Base-by-base conservation (phyloP, 108 stramenopile species). In the Cyclotella baltica region DNA sequence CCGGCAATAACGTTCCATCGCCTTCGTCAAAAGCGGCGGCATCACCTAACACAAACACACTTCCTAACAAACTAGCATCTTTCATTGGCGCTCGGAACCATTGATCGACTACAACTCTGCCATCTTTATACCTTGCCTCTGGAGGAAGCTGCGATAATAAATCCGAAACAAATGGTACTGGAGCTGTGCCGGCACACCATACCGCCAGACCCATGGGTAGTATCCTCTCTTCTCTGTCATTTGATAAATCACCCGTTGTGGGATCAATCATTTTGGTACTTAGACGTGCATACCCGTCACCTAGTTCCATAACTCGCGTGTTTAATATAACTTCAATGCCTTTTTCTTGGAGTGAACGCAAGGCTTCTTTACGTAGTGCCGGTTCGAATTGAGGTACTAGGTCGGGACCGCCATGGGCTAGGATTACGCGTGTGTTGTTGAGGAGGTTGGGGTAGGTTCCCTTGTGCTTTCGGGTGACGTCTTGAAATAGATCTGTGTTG, bases 121-220 rank as follows among this genome's bases (percentile, higher is more conserved):
- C 90, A 70, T 78, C 81, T 18, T 15, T 2, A 37, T 72, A 53
- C 27, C 81, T 48, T 4, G 87, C 86, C 58, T 59, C 30, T 35
- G 30, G 40, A 19, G 88, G 87, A 31, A 91, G 73, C 56, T 81
- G 69, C 16, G 69, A 58, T 53, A 88, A 57, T 47, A 89, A 65
- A 34, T 74, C 55, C 34, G 72, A 73, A 5, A 78, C 59, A 70
- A 92, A 88, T 27, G 80, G 62, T 18, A 88, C 83, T 3, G 88
- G 88, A 29, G 78, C 81, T 15, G 83, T 88, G 11, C 90, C 90
- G 20, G 90, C 90, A 38, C 72, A 76, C 88, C 88, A 88, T 0
- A 88, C 87, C 1, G 80, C 78, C 30, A 89, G 22, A 3, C 88
- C 86, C 38, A 73, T 50, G 1, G 63, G 70, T 8, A 91, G 16